Percentiles rank a stretch among this genome's conserved stretches.
These are phyloP conservation scores for Chrysanthemum seticuspe DNA, from an alignment of 129 eudicot genomes.

Conservation along the genomic window DNA sequence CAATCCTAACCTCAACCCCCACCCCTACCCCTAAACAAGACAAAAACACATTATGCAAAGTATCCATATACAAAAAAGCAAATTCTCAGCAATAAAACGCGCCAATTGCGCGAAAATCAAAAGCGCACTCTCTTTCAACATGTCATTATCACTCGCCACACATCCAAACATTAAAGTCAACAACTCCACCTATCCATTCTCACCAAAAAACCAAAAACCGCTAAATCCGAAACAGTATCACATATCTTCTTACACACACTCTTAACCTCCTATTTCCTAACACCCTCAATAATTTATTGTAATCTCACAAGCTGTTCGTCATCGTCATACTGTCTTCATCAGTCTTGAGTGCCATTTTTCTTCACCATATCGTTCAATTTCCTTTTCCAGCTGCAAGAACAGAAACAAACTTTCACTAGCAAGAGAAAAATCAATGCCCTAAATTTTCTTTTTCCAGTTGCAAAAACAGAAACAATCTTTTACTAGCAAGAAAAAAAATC, in stretches of 20 bases:
- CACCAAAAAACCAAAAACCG: slow-evolving; percentile 55
- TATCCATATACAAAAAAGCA: slow-evolving; percentile 53
- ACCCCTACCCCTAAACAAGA: slow-evolving; percentile 48
- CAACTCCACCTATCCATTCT: slow-evolving; percentile 79
- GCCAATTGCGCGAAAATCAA: slow-evolving; percentile 85
- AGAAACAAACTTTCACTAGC: no score
- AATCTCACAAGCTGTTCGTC: no score
- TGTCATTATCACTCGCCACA: slow-evolving; percentile 51
- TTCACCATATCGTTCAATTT: no score
- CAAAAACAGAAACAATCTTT: no score
- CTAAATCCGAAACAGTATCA: slow-evolving; percentile 86
- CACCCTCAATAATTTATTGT: no score
- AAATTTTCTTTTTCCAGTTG: no score
- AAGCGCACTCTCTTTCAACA: slow-evolving; percentile 65
- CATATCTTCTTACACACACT: slow-evolving; percentile 69
- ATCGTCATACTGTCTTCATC: no score
- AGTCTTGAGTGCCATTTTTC: no score
- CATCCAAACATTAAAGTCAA: slow-evolving; percentile 88
- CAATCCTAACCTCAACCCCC: slow-evolving; percentile 63
- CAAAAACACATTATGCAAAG: slow-evolving; percentile 66
- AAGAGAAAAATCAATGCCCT: no score
- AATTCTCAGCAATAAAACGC: slow-evolving; percentile 64
- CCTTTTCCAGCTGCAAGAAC: no score
- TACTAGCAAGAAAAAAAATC: no score
- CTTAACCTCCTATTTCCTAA: slow-evolving; percentile 41